Evolutionary conservation across 2,329 filamentous ascomycete genomes (phyloP).

Genomic region (Fusarium sp.): DNA sequence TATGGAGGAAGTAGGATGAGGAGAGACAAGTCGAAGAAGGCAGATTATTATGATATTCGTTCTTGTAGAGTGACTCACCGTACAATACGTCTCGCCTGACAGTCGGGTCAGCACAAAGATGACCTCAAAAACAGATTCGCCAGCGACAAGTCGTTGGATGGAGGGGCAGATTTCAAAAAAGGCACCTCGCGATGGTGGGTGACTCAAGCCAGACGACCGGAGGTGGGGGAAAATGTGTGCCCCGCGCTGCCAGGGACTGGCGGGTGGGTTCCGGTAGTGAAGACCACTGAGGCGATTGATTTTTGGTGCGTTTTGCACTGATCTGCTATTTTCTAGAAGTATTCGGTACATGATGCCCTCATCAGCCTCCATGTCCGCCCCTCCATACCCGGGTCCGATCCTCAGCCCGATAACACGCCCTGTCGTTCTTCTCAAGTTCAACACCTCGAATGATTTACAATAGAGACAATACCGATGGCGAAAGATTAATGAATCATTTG

Average conservation of each 20-base stretch:
- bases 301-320: not conserved
- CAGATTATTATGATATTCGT: not conserved
- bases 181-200: slow-evolving; percentile 43
- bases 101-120: slow-evolving; percentile 27
- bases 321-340: not conserved
- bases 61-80: slow-evolving; percentile 23
- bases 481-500: not conserved
- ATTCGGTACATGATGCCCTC: not conserved
- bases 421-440: not conserved
- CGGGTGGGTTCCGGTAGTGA: not conserved
- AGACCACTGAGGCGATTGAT: not conserved
- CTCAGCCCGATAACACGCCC: not conserved
- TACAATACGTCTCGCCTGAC: slow-evolving; percentile 23
- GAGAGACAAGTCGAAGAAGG: not conserved
- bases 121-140: slow-evolving; percentile 24
- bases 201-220: slow-evolving; percentile 38
- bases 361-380: not conserved
- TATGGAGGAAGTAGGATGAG: not conserved
- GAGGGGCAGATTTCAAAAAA: slow-evolving; percentile 46
- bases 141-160: slow-evolving; percentile 36
- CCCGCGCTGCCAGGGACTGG: slow-evolving; percentile 32
- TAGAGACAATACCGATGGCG: not conserved
- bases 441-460: not conserved
- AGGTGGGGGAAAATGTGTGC: slow-evolving; percentile 43
- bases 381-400: not conserved